Base-by-base conservation (phyloP, 2,329 filamentous ascomycete species). In the Chaetomiaceae sp. region DNA sequence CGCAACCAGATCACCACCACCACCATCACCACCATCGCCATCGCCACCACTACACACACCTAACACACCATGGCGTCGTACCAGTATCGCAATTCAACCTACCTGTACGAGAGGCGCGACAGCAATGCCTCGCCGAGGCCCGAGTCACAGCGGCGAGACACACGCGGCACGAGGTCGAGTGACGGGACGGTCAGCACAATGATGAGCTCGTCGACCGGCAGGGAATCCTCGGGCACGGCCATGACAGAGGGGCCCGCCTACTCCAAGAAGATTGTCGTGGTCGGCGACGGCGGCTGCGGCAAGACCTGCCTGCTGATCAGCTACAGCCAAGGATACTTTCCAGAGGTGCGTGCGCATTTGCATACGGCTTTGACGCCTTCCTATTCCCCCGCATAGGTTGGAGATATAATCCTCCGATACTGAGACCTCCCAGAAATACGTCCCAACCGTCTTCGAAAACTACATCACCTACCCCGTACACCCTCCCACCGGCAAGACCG, bases 191-290 rank as follows among this genome's bases (percentile, higher is more conserved):
- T 90, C 70, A 92, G 87, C 79, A 95, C 90, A 61, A 85, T 84
- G 69, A 85, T 85, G 73, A 92, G 87, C 72, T 79, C 81, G 58
- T 59, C 57, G 33, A 87, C 84, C 45, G 86, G 86, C 64, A 80
- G 85, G 66, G 85, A 91, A 70, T 91, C 88, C 43, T 82, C 87
- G 55, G 85, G 80, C 56, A 96, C 92, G 48, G 85, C 89, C 70
- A 82, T 92, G 72, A 96, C 92, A 45, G 90, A 95, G 68, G 89
- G 88, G 21, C 91, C 92, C 4, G 82, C 89, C 53, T 96, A 94
- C 74, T 97, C 92, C 62, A 99, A 99, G 79, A 99, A 99, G 80
- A 94, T 99, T 68, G 94, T 99, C 40, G 94, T 99, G 47, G 94
- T 99, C 41, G 94, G 94, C 58, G 94, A 99, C 71, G 94, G 94